Conservation (phyloP, 352 stramenopile genomes). For the Blastocystis sp. region DNA sequence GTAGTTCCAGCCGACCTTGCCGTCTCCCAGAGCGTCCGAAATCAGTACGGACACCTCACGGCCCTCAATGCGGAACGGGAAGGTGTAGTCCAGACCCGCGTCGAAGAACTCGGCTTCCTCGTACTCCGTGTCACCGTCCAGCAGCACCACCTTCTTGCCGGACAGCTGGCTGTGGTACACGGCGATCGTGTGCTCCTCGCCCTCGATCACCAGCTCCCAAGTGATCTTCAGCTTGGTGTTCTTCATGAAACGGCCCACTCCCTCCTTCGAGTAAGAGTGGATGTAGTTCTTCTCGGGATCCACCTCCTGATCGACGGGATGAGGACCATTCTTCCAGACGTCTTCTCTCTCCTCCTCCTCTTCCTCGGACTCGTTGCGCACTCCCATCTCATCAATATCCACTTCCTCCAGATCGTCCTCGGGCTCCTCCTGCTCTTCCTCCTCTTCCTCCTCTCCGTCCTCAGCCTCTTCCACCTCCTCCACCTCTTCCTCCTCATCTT, state of each 20-base stretch:
- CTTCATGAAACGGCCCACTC: conserved; percentile 14
- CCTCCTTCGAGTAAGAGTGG: conserved; percentile 63
- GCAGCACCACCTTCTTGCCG: too few relatives aligned
- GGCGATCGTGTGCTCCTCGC: too few relatives aligned
- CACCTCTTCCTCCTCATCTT: conserved; percentile 29
- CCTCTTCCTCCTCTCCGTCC: conserved; percentile 64
- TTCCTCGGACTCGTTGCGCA: conserved; percentile 65
- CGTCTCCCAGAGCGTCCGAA: conserved; percentile 54
- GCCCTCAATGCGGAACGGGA: too few relatives aligned
- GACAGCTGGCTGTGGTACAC: too few relatives aligned
- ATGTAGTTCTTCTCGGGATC: conserved; percentile 69
- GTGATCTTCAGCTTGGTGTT: too few relatives aligned
- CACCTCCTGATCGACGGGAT: conserved; percentile 64
- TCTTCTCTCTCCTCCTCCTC: conserved; percentile 68
- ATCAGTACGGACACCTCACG: conserved; percentile 4
- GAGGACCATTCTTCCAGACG: conserved; percentile 70
- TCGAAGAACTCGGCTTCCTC: conserved; percentile 68
- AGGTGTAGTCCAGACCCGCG: too few relatives aligned
- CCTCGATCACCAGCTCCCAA: too few relatives aligned
- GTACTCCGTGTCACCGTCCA: conserved; percentile 63
- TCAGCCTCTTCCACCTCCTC: conserved; percentile 59
- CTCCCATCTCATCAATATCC: conserved; percentile 67
- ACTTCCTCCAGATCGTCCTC: conserved; percentile 68
- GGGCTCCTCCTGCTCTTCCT: conserved; percentile 63
- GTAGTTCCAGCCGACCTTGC: conserved; percentile 66